A percentile compares a stretch with the other conserved stretches of the same genome.
Conservation (phyloP, 2,329 filamentous ascomycete species). For the Colletotrichum higginsianum region DNA sequence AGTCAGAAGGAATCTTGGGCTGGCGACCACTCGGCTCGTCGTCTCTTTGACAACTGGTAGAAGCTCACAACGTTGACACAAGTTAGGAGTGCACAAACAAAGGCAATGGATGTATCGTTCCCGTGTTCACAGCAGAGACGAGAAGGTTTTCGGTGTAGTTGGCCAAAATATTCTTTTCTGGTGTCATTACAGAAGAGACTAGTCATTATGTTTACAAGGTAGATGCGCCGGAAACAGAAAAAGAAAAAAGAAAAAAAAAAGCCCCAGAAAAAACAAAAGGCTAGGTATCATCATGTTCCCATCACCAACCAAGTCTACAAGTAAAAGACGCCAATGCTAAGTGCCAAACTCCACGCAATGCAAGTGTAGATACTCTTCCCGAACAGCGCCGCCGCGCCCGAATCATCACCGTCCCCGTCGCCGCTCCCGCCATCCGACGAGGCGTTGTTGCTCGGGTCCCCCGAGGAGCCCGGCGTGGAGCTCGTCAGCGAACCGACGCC, state of each 20-base stretch:
- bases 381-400: constrained; percentile 5
- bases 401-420: neutral
- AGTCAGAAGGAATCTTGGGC: no score
- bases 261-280: constrained; percentile 6
- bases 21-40: no score
- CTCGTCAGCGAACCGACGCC: constrained; percentile 30
- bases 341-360: constrained; percentile 40
- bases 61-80: no score
- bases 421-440: constrained; percentile 16
- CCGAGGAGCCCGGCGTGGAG: constrained; percentile 31
- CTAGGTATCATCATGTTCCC: constrained; percentile 32
- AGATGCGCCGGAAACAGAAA: neutral
- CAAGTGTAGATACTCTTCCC: constrained; percentile 19
- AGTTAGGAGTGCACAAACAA: neutral
- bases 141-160: neutral
- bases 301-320: constrained; percentile 16
- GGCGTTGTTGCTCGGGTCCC: constrained; percentile 21
- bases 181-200: constrained; percentile 10
- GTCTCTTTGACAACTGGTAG: no score
- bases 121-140: neutral
- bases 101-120: no score
- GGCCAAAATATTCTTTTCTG: neutral
- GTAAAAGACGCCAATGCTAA: constrained; percentile 26
- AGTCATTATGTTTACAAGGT: constrained; percentile 11
- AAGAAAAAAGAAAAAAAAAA: neutral